These are phyloP conservation scores for Besnoitia besnoiti DNA, from an alignment of 169 alveolate species.

Conservation along the genomic window DNA sequence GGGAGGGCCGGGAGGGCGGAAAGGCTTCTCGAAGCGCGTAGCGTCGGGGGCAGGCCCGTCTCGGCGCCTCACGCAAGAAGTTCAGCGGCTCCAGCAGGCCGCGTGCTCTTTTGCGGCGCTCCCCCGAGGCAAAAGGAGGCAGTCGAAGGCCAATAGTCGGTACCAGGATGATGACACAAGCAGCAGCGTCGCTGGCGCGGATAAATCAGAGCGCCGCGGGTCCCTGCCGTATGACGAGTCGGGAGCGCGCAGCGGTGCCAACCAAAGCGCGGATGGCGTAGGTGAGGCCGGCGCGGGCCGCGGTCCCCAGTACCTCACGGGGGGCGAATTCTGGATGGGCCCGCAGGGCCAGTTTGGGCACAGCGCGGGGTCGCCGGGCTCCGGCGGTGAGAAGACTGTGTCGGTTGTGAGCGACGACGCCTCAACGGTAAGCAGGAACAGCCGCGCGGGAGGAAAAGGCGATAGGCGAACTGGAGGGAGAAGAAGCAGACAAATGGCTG, in stretches of 20 bases:
- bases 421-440: conserved; percentile 15
- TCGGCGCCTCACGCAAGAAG: conserved; percentile 53
- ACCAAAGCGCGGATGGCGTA: background rate
- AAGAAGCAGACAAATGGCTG: background rate
- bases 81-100: conserved; percentile 36
- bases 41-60: conserved; percentile 33
- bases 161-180: background rate
- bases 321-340: background rate
- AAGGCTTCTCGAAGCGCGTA: background rate
- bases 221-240: background rate
- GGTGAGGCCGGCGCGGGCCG: too few relatives aligned
- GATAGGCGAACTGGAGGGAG: conserved; percentile 2
- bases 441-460: background rate
- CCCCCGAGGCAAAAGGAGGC: conserved; percentile 21
- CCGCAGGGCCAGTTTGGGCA: background rate
- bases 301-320: background rate
- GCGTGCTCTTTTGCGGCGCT: conserved; percentile 42
- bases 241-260: background rate
- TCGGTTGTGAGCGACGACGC: conserved; percentile 31
- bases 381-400: background rate
- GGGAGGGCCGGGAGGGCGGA: background rate
- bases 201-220: background rate
- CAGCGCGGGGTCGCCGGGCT: background rate
- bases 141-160: background rate
- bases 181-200: background rate